Evolutionary conservation across 73 alveolate species (phyloP), one percentile per base, ranked within the genome.

Genomic region (Paramecium caudatum): DNA sequence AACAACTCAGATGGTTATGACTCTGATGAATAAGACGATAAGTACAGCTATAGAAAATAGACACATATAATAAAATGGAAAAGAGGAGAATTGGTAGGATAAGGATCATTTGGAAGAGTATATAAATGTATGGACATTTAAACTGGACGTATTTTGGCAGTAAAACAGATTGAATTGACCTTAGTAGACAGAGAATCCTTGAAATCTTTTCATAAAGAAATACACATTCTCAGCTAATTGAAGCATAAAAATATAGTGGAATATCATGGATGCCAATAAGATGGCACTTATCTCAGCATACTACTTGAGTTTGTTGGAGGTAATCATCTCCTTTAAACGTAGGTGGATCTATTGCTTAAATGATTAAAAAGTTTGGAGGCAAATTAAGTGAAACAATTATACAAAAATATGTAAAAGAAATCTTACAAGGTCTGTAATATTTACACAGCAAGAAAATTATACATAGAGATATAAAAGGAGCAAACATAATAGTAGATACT

Each of bases 111-210:
- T 55, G 80, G 80, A 13, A 23, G 23, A 12, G 80, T 55, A 12
- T 55, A 55, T 23, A 27, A 55, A 55, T 37, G 80, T 8, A 27
- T 55, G 12, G 80, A 55, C 12, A 21, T 17, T 21, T 19, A 49
- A 49, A 49, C 70, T 47, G 99, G 99, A 5, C 61, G 93, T 23
- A 82, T 93, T 4, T 78, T 93, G 13, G 99, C 99, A 12, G 96
- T 97, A 36, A 96, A 96, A 82, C 43, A 82, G 50, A 61, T 84
- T 7, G 91, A 88, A 48, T 27, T 81, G 1, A 1, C 16, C 2
- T 19, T 15, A 41, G 47, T 84, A 5, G 62, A 61, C 27, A 82
- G 27, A 82, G 78, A 68, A 82, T 91, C 92, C 47, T 82, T 93
- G 2, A 87, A 49, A 21, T 41, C 97, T 1, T 46, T 93, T 13